Percentiles rank a stretch among this genome's conserved stretches.
phyloP scores from a whole-genome alignment of 2,329 filamentous ascomycete species.

The Apiospora phragmitis region DNA sequence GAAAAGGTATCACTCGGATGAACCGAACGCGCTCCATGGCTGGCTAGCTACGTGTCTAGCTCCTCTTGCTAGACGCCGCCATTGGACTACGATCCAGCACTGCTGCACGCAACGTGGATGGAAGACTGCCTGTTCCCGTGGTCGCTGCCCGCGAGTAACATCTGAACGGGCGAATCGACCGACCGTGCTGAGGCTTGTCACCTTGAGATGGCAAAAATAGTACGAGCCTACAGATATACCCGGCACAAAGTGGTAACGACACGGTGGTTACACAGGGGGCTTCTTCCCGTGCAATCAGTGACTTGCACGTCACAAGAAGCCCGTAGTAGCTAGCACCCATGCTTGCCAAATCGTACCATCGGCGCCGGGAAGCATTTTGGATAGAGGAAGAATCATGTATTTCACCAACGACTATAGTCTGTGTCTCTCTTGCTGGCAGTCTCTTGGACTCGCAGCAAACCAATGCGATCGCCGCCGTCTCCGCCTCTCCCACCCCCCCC shows the following conservation, averaged over 20 bases:
- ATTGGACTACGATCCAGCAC: not conserved
- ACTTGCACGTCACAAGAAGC: not conserved
- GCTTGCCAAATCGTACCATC: not conserved
- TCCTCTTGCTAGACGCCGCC: not conserved
- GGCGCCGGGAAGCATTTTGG: not conserved
- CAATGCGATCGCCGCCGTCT: not conserved
- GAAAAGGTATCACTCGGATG: not conserved
- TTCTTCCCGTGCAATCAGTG: not conserved
- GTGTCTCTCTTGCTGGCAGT: not conserved
- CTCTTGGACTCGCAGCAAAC: not conserved
- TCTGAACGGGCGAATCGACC: not conserved
- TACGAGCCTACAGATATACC: not conserved
- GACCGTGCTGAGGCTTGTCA: not conserved
- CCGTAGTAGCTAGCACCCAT: not conserved
- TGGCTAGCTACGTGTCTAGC: conserved; percentile 6
- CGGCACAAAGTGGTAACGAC: not conserved
- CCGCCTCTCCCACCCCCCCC: no score
- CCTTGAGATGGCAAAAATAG: not conserved
- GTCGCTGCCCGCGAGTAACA: not conserved
- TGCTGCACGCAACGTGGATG: not conserved
- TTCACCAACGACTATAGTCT: not conserved
- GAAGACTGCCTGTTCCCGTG: not conserved
- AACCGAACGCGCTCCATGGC: not conserved
- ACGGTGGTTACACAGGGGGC: not conserved
- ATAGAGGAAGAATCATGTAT: not conserved